These are phyloP conservation scores for Ophiocordyceps camponoti-leonardi DNA, from an alignment of 2,329 filamentous ascomycete species.

Conservation along the genomic window DNA sequence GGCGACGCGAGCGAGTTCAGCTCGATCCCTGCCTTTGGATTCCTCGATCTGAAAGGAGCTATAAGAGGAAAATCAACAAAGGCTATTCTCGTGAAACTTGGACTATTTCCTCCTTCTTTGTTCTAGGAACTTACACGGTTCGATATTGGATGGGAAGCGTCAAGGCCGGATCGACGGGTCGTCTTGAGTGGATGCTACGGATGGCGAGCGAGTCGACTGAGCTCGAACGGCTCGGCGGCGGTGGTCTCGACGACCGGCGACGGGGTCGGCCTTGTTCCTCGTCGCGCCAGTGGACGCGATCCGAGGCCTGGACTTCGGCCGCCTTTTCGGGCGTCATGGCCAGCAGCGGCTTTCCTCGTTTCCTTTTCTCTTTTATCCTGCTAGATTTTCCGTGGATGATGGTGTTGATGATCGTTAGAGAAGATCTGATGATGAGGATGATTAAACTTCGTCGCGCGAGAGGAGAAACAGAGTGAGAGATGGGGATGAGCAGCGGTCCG, in stretches of 20 bases:
- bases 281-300: constrained; percentile 19
- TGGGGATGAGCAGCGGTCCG: no score
- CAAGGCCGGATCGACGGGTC: constrained; percentile 8
- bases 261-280: constrained; percentile 13
- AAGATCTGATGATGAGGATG: no score
- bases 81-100: no score
- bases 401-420: no score
- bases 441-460: no score
- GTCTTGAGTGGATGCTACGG: constrained; percentile 17
- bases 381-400: no score
- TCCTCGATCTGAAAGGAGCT: constrained; percentile 39
- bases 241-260: constrained; percentile 4
- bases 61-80: no score
- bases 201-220: constrained; percentile 24
- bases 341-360: no score
- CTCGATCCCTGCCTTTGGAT: constrained; percentile 26
- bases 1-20: constrained; percentile 19
- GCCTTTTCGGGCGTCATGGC: constrained; percentile 3
- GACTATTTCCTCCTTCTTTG: no score
- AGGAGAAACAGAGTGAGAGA: no score
- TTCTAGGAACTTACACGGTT: constrained; percentile 28
- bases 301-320: constrained; percentile 4
- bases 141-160: constrained; percentile 35
- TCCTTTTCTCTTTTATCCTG: no score
- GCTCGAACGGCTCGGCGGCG: constrained; percentile 5